Conservation (phyloP, 2,329 filamentous ascomycete species). For the Aspergillus pseudotamarii region DNA sequence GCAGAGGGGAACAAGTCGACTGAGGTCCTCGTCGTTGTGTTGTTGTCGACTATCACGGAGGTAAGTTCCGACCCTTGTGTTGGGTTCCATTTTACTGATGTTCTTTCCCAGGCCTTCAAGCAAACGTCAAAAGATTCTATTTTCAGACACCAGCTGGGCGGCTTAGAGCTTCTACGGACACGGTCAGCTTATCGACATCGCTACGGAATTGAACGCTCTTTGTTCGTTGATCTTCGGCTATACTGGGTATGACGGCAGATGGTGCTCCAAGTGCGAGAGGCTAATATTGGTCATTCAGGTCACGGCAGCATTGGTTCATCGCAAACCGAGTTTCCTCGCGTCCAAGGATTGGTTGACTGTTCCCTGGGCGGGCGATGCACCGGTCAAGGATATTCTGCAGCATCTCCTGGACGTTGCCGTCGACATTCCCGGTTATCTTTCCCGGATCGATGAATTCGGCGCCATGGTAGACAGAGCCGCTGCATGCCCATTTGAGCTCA, state of each 20-base stretch:
- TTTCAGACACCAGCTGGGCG: slow-evolving; percentile 29
- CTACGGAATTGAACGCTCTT: slow-evolving; percentile 27
- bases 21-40: slow-evolving; percentile 26
- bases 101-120: slow-evolving; percentile 23
- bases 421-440: slow-evolving; percentile 28
- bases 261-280: neutral
- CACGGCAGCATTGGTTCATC: slow-evolving; percentile 26
- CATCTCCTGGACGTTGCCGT: slow-evolving; percentile 28
- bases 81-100: neutral
- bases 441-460: slow-evolving; percentile 24
- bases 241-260: slow-evolving; percentile 26
- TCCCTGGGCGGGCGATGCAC: slow-evolving; percentile 23
- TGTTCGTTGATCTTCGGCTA: slow-evolving; percentile 30
- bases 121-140: slow-evolving; percentile 29
- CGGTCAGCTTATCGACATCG: slow-evolving; percentile 30
- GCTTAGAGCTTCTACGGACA: slow-evolving; percentile 24
- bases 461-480: slow-evolving; percentile 7
- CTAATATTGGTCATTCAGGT: slow-evolving; percentile 18
- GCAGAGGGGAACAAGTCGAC: slow-evolving; percentile 24
- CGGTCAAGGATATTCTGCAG: slow-evolving; percentile 29
- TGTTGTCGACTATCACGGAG: slow-evolving; percentile 30
- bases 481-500: slow-evolving; percentile 16
- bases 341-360: slow-evolving; percentile 28
- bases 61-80: slow-evolving; percentile 7
- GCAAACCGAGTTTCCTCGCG: slow-evolving; percentile 28